These are phyloP conservation scores for Ophiostoma perfectum DNA, from an alignment of 2,329 filamentous ascomycete species.

Conservation along the genomic window DNA sequence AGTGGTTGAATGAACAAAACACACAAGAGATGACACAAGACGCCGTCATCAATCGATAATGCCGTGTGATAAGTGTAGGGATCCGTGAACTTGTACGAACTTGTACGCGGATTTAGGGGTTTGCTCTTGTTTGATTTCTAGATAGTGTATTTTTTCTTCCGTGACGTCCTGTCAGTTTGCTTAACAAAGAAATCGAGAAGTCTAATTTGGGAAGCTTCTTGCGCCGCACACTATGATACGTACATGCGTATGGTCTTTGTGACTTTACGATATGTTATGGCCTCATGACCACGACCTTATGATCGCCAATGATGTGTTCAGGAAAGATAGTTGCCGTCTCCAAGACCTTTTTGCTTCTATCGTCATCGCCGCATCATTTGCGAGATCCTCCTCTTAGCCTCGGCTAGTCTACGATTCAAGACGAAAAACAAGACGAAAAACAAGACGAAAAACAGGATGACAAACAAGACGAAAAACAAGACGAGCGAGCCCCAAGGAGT, in stretches of 20 bases:
- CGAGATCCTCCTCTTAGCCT: conserved; percentile 2
- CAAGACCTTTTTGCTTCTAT: not conserved
- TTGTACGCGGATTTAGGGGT: too few relatives aligned
- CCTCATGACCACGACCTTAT: too few relatives aligned
- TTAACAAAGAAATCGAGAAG: not conserved
- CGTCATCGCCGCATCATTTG: conserved; percentile 13
- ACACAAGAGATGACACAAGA: not conserved
- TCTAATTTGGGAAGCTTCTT: conserved; percentile 2
- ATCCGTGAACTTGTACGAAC: too few relatives aligned
- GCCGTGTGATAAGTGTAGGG: not conserved
- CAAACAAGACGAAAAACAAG: too few relatives aligned
- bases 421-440: not conserved
- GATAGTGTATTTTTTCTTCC: not conserved
- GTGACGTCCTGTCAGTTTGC: not conserved
- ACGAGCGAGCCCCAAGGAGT: too few relatives aligned
- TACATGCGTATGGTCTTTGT: too few relatives aligned
- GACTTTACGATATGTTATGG: too few relatives aligned
- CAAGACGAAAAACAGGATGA: too few relatives aligned
- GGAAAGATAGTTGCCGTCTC: not conserved
- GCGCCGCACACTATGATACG: not conserved
- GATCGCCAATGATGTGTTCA: too few relatives aligned
- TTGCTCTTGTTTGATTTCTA: not conserved
- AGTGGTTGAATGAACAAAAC: too few relatives aligned
- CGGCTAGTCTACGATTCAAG: conserved; percentile 10
- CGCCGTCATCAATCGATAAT: not conserved